phyloP scores from a whole-genome alignment of 129 eudicot genomes.

The Tagetes erecta region DNA sequence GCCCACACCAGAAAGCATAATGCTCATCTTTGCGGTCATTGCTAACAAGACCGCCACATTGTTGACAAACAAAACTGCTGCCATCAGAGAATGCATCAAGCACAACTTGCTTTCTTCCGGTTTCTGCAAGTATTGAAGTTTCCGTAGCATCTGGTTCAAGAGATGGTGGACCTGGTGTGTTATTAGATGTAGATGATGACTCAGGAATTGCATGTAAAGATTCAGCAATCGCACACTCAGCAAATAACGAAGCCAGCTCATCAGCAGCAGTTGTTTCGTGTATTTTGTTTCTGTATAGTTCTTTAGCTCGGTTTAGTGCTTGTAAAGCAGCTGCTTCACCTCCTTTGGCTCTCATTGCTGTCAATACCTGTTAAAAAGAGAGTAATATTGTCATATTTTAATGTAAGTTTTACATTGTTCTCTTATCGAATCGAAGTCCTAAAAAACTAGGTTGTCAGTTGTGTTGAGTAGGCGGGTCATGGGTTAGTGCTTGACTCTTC shows the following conservation, averaged over 20 bases:
- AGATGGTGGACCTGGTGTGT: slow-evolving; percentile 6
- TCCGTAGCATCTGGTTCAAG: slow-evolving; percentile 46
- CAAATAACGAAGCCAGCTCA: slow-evolving; percentile 79
- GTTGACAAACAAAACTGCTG: slow-evolving; percentile 77
- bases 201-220: slow-evolving; percentile 29
- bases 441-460: background rate
- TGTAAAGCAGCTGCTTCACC: slow-evolving; percentile 70
- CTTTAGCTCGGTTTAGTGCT: slow-evolving; percentile 59
- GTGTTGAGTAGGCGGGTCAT: background rate
- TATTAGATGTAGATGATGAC: slow-evolving; percentile 24
- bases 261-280: slow-evolving; percentile 66
- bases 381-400: background rate
- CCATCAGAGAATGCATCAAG: slow-evolving; percentile 75
- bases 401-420: background rate
- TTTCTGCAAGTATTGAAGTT: slow-evolving; percentile 65
- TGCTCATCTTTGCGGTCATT: slow-evolving; percentile 76
- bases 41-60: slow-evolving; percentile 82
- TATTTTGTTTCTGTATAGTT: slow-evolving; percentile 59
- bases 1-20: slow-evolving; percentile 73
- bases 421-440: background rate
- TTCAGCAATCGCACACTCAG: slow-evolving; percentile 84
- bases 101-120: slow-evolving; percentile 65
- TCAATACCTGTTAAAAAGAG: slow-evolving; percentile 48
- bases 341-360: slow-evolving; percentile 64
- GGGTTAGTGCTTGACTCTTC: background rate